Conservation (phyloP, 495 filamentous ascomycete genomes). For the Lepidopterella palustris region DNA sequence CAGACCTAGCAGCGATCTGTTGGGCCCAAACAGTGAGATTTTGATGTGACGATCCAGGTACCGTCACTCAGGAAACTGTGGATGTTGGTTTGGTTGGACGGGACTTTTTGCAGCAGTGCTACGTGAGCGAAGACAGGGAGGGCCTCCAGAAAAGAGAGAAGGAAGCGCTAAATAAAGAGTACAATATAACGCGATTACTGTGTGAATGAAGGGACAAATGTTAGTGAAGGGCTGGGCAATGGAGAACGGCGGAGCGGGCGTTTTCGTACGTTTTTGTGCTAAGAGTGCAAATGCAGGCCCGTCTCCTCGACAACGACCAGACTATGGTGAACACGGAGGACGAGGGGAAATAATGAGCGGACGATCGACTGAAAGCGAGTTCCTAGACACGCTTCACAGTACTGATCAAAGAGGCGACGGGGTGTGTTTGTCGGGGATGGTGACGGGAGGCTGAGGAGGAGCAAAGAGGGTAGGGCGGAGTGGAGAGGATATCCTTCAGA, state of each 20-base stretch:
- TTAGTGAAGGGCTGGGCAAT: slow-evolving; percentile 9
- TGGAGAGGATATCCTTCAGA: no score
- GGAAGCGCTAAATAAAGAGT: slow-evolving; percentile 25
- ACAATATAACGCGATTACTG: slow-evolving; percentile 27
- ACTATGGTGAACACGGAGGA: slow-evolving; percentile 8
- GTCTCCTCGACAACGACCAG: neutral
- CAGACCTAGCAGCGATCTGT: slow-evolving; percentile 7
- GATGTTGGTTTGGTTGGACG: slow-evolving; percentile 9
- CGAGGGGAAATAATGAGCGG: slow-evolving; percentile 25
- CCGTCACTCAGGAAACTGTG: slow-evolving; percentile 7
- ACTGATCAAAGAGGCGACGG: slow-evolving; percentile 17
- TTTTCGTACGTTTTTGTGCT: neutral
- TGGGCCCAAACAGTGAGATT: slow-evolving; percentile 10
- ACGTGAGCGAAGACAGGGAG: slow-evolving; percentile 15
- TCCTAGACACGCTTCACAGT: slow-evolving; percentile 10
- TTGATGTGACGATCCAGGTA: slow-evolving; percentile 14
- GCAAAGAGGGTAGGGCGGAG: no score
- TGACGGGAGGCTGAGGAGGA: slow-evolving; percentile 5
- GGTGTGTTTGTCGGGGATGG: slow-evolving; percentile 1
- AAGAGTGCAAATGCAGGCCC: neutral
- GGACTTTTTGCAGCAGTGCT: slow-evolving; percentile 20
- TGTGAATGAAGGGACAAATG: slow-evolving; percentile 4
- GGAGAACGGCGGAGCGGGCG: neutral
- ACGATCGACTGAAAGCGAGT: slow-evolving; percentile 25
- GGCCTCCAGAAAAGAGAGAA: slow-evolving; percentile 20